phyloP scores from a whole-genome alignment of 2,329 filamentous ascomycete genomes.

The Fusarium succisae region DNA sequence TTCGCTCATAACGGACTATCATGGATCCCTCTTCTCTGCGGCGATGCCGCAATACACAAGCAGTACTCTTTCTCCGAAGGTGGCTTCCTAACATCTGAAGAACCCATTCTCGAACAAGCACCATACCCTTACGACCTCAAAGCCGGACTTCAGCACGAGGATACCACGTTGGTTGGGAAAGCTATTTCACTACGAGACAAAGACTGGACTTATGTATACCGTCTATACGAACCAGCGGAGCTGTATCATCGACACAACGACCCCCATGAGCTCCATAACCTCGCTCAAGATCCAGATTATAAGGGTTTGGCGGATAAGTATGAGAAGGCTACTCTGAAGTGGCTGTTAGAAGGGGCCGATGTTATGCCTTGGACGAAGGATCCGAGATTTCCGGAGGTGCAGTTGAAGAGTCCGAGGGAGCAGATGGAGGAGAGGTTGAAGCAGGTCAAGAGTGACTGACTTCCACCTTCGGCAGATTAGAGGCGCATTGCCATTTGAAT shows the following conservation, averaged over 20 bases:
- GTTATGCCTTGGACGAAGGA: conserved; percentile 50
- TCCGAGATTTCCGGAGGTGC: conserved; percentile 45
- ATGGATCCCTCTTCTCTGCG: conserved; percentile 44
- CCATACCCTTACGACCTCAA: conserved; percentile 59
- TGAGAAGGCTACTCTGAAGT: conserved; percentile 49
- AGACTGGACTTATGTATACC: conserved; percentile 55
- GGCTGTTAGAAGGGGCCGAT: conserved; percentile 50
- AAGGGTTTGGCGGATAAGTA: conserved; percentile 28
- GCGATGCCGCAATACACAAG: conserved; percentile 45
- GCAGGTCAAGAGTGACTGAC: not conserved
- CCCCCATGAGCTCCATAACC: conserved; percentile 51
- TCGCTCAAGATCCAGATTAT: conserved; percentile 45
- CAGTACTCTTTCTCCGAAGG: conserved; percentile 56
- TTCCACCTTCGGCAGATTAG: fast-evolving
- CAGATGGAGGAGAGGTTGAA: conserved; percentile 40
- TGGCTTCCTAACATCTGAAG: conserved; percentile 55
- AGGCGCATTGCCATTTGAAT: not conserved
- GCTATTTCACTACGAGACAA: conserved; percentile 50
- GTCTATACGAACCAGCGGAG: conserved; percentile 56
- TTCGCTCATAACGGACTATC: conserved; percentile 54
- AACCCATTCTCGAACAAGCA: conserved; percentile 55
- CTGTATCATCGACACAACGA: conserved; percentile 53
- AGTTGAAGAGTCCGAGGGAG: not conserved
- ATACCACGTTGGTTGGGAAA: conserved; percentile 55
- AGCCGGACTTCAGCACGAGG: conserved; percentile 55